Base-by-base conservation (phyloP, 768 basidiomycete genomes). In the Phanerodontia chrysosporium region DNA sequence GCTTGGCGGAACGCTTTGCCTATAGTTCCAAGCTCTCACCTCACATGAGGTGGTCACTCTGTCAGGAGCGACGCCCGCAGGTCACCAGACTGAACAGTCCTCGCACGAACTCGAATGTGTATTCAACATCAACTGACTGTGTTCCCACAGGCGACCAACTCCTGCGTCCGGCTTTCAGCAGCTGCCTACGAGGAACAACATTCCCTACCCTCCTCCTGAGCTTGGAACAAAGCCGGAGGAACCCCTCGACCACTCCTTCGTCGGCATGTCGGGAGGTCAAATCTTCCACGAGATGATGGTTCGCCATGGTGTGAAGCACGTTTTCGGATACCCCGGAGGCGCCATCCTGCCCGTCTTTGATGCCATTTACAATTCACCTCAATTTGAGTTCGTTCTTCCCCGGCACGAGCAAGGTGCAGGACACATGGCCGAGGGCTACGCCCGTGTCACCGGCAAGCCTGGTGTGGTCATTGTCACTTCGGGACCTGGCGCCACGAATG, bases 221-320 rank as follows among this genome's bases (percentile, higher is more conserved):
- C 62, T 72, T 35, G 69, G 72, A 10, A 66, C 75, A 2, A 65
- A 75, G 28, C 78, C 81, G 1, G 78, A 77, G 62, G 74, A 76
- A 22, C 79, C 79, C 42, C 74, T 90, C 60, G 92, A 95, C 71
- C 81, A 86, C 66, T 87, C 90, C 8, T 98, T 99, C 69, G 82
- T 98, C 57, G 97, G 96, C 51, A 83, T 95, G 72, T 92, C 93
- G 22, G 96, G 96, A 13, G 96, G 96, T 27, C 84, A 98, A 74
- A 98, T 99, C 70, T 97, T 99, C 78, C 95, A 99, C 73, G 96
- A 99, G 76, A 98, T 99, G 96, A 96, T 99, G 92, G 86, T 95
- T 61, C 83, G 96, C 48, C 97, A 99, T 70, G 85, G 82, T 58
- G 95, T 98, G 66, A 97, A 95, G 74, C 92, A 98, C 68, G 83